phyloP scores from a whole-genome alignment of 257 asterid genomes.

The Prunella vulgaris region DNA sequence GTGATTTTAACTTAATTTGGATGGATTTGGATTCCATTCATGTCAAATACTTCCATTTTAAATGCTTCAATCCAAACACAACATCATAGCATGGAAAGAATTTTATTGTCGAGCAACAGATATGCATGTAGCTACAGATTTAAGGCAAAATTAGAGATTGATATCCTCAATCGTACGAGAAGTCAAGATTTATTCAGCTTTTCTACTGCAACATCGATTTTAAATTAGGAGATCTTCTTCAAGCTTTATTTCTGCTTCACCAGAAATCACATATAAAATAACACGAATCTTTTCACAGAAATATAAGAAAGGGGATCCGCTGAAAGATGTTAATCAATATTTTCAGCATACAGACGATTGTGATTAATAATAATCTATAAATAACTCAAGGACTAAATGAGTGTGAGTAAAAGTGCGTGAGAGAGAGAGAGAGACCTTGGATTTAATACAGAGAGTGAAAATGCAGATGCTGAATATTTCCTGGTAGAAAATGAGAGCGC shows the following conservation, averaged over 20 bases:
- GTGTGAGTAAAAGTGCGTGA: neutral
- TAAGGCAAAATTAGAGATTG: neutral
- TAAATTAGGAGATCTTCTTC: neutral
- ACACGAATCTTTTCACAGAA: neutral
- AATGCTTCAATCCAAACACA: neutral
- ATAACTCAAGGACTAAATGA: neutral
- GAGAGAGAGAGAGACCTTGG: neutral
- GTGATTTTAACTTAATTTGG: neutral
- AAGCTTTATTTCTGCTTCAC: neutral
- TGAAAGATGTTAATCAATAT: neutral
- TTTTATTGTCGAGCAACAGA: neutral
- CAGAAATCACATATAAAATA: no score
- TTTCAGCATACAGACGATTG: neutral
- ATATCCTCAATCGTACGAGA: neutral
- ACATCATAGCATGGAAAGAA: neutral
- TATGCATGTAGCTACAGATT: neutral
- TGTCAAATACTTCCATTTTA: neutral
- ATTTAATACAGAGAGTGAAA: no score
- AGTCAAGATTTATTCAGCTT: neutral
- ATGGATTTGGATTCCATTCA: neutral
- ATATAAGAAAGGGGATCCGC: neutral
- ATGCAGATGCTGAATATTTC: neutral
- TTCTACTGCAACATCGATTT: neutral
- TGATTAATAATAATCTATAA: no score
- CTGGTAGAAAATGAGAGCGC: neutral